These are phyloP conservation scores for Paramecium octaurelia DNA, from an alignment of 73 alveolate species.

Conservation along the genomic window DNA sequence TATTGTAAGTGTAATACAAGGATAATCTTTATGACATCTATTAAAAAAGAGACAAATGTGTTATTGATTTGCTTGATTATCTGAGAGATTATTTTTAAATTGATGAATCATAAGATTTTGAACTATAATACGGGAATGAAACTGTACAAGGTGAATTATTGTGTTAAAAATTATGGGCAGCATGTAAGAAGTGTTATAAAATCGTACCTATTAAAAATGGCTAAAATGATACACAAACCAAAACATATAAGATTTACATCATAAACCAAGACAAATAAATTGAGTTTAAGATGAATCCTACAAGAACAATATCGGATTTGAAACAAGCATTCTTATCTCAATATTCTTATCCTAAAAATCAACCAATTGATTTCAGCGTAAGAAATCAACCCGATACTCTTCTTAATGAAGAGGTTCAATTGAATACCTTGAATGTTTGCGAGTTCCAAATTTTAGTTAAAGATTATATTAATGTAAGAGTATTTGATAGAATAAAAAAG, in stretches of 20 bases:
- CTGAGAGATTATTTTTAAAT: not conserved
- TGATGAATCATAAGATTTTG: not conserved
- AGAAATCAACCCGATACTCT: not conserved
- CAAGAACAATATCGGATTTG: not conserved
- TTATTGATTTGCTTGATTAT: not conserved
- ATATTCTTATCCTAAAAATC: not conserved
- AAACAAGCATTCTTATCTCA: not conserved
- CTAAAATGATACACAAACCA: not conserved
- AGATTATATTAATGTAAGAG: not conserved
- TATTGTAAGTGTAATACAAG: not conserved
- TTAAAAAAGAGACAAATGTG: not conserved
- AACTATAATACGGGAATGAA: not conserved
- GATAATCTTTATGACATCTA: not conserved
- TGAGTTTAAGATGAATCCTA: not conserved
- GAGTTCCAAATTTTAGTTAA: not conserved
- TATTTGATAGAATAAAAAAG: not conserved
- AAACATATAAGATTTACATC: not conserved
- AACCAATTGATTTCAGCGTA: not conserved
- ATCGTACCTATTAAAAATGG: not conserved
- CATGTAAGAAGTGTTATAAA: not conserved
- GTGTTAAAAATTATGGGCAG: not conserved
- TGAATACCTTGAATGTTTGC: not conserved
- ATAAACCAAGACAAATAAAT: not conserved
- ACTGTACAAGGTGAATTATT: not conserved
- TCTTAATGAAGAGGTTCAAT: not conserved